A percentile compares a stretch with the other conserved stretches of the same genome.
phyloP scores from a whole-genome alignment of 805 yeast species.

The Lachancea nothofagi region DNA sequence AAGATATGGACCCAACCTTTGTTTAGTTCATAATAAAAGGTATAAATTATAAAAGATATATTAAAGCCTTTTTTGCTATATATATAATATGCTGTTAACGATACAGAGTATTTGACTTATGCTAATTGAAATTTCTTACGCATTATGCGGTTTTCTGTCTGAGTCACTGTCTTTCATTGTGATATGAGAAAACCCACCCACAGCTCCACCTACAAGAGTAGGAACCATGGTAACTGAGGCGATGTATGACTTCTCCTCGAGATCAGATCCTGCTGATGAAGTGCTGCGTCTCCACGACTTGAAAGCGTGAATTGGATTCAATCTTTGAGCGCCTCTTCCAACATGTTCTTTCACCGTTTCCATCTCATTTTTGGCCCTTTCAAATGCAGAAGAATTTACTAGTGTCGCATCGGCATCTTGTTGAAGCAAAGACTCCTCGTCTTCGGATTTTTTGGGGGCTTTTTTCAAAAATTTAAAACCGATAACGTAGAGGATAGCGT shows the following conservation, averaged over 20 bases:
- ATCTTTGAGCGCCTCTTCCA: constrained; percentile 7
- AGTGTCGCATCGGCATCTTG: constrained; percentile 12
- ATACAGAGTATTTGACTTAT: not conserved
- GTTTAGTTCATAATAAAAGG: not conserved
- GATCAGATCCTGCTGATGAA: constrained; percentile 13
- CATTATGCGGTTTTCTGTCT: not conserved
- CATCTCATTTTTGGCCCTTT: constrained; percentile 31
- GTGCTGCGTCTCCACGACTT: constrained; percentile 25
- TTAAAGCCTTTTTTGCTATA: too few relatives aligned
- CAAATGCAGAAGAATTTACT: constrained; percentile 30
- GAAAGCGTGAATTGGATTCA: constrained; percentile 24
- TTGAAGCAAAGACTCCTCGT: constrained; percentile 25
- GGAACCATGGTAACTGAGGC: constrained; percentile 49
- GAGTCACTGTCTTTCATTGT: constrained; percentile 1
- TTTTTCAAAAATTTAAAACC: constrained; percentile 26
- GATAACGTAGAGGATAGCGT: constrained; percentile 19
- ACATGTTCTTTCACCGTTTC: constrained; percentile 16
- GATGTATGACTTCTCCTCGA: constrained; percentile 24
- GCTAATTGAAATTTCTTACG: not conserved
- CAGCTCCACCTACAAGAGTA: constrained; percentile 51
- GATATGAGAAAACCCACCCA: constrained; percentile 38
- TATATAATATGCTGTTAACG: not conserved
- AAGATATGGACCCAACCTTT: constrained; percentile 13
- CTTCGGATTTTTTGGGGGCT: constrained; percentile 10
- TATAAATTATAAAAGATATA: too few relatives aligned